Percentiles rank a stretch among this genome's conserved stretches.
These are phyloP conservation scores for Leishmania tarentolae DNA, from an alignment of 208 protist genomes.

Conservation along the genomic window DNA sequence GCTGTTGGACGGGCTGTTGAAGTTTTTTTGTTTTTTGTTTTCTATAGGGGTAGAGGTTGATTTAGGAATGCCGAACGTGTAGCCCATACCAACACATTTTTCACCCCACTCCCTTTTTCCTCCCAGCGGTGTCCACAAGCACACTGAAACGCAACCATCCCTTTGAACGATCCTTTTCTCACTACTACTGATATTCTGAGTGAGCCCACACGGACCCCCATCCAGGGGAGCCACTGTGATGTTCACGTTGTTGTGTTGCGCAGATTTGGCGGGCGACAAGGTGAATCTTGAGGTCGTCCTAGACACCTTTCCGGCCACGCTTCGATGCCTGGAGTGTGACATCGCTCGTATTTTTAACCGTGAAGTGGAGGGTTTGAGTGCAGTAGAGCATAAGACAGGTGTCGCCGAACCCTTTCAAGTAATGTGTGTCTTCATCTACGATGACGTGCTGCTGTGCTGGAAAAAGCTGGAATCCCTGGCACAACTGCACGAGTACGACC, in stretches of 20 bases:
- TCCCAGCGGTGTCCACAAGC: background rate
- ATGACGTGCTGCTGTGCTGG: conserved; percentile 68
- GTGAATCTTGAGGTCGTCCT: conserved; percentile 80
- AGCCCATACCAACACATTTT: background rate
- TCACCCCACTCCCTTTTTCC: background rate
- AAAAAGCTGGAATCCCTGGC: conserved; percentile 42
- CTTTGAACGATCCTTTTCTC: background rate
- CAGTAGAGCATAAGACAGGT: background rate
- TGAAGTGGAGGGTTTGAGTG: conserved; percentile 30
- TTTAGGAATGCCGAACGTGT: background rate
- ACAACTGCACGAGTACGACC: conserved; percentile 86
- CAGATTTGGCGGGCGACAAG: conserved; percentile 79
- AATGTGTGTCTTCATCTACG: conserved; percentile 61
- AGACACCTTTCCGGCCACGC: conserved; percentile 30
- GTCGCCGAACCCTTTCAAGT: conserved; percentile 35
- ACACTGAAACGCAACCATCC: background rate
- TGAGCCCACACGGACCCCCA: background rate
- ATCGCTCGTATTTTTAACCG: conserved; percentile 41
- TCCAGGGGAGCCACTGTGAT: conserved; percentile 24
- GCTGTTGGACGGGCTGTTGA: background rate
- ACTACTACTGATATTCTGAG: background rate
- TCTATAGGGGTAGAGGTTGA: background rate
- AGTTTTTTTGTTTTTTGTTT: background rate
- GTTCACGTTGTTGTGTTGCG: conserved; percentile 80
- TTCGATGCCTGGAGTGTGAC: conserved; percentile 41